Percentiles rank a stretch among this genome's conserved stretches.
phyloP scores from a whole-genome alignment of 2,329 filamentous ascomycete species.

The Lachnellula suecica region DNA sequence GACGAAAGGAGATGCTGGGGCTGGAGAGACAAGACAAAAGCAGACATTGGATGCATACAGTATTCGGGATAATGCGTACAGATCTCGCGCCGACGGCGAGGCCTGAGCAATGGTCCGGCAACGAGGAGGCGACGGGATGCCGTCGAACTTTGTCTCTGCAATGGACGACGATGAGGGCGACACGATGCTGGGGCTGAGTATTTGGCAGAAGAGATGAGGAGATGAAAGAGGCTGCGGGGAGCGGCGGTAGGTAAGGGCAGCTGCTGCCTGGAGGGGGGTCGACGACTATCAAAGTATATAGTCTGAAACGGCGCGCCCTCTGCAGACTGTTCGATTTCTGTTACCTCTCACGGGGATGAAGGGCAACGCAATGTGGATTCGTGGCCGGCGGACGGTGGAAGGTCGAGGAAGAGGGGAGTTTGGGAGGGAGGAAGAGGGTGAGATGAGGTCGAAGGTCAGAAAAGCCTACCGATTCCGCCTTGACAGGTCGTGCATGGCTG shows the following conservation, averaged over 20 bases:
- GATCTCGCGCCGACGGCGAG: neutral
- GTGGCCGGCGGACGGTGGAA: slow-evolving; percentile 14
- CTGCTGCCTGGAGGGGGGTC: slow-evolving; percentile 20
- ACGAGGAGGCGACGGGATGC: neutral
- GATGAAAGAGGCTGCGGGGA: slow-evolving; percentile 2
- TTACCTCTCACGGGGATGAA: neutral
- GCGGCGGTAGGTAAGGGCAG: slow-evolving; percentile 15
- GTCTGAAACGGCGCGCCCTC: too few species aligned
- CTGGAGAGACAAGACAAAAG: slow-evolving; percentile 1
- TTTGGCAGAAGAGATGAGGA: neutral
- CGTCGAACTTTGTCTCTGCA: neutral
- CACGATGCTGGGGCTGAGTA: slow-evolving; percentile 1
- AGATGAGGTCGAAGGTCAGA: slow-evolving; percentile 12
- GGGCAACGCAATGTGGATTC: slow-evolving; percentile 19
- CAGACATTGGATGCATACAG: slow-evolving; percentile 6
- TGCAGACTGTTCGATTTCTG: too few species aligned
- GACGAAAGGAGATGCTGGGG: neutral
- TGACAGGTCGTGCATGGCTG: slow-evolving; percentile 14
- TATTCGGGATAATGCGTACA: neutral
- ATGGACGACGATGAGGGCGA: neutral
- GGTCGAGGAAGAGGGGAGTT: slow-evolving; percentile 7
- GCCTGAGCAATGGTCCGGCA: neutral
- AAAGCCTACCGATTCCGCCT: slow-evolving; percentile 16
- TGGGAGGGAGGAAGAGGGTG: slow-evolving; percentile 1
- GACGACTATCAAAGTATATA: slow-evolving; percentile 19